Base-by-base conservation (phyloP, 106 monocot genomes). In the Dendrobium officinale region DNA sequence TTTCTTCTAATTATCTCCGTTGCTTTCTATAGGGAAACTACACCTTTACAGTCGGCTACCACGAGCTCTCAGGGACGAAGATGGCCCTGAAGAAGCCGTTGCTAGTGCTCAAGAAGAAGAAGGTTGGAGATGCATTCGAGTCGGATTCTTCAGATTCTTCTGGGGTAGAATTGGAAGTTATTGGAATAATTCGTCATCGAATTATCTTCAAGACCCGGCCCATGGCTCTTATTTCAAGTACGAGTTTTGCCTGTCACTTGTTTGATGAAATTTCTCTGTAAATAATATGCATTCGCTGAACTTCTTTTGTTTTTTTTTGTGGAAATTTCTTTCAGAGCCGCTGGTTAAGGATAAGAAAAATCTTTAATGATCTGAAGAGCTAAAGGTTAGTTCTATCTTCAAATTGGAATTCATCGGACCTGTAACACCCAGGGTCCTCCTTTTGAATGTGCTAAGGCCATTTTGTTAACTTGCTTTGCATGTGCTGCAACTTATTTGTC, bases 171-270 rank as follows among this genome's bases (percentile, higher is more conserved):
- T 67, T 97, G 87, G 90, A 97, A 83, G 94, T 92, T 5, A 79
- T 92, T 29, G 94, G 92, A 13, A 82, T 97, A 41, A 92, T 97
- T 56, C 88, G 94, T 31, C 89, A 97, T 29, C 90, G 85, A 73
- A 94, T 98, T 51, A 80, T 94, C 64, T 98, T 94, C 91, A 98
- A 92, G 84, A 81, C 47, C 75, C 87, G 94, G 26, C 97, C 97
- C 18, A 98, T 88, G 72, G 89, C 97, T 2, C 85, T 98, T 2
- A 94, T 98, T 43, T 91, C 95, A 81, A 87, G 89, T 89, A 89
- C 13, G 7, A 27, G 2, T 41, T 41, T n/a, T 20, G 55, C 55
- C 19, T 18, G n/a, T 67, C 0, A 66, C 19, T 17, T 72, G 48
- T 73, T 73, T 55, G 40, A 11, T 33, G 55, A 74, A 40, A 10